A percentile compares a stretch with the other conserved stretches of the same genome.
Evolutionary conservation across 371 early-diverging fungal genomes (phyloP).

Genomic region (Ordospora pajunii): DNA sequence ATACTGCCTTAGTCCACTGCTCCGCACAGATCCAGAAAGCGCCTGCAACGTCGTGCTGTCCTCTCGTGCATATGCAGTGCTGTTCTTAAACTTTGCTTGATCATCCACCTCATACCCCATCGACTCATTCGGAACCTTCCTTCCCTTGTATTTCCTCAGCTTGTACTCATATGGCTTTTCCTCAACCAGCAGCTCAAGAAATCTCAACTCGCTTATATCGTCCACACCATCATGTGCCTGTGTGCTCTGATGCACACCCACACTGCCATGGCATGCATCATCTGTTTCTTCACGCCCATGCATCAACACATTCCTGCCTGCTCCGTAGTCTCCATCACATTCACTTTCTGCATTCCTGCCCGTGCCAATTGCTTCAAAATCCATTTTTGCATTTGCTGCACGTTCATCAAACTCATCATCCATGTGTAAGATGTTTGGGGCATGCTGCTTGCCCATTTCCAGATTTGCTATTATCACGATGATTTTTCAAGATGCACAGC

Average conservation of each 20-base stretch:
- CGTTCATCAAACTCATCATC: neutral
- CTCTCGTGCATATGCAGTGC: constrained; percentile 22
- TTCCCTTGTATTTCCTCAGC: constrained; percentile 50
- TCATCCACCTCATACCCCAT: constrained; percentile 57
- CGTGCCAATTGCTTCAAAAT: too few species aligned
- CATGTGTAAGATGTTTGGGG: constrained; percentile 2
- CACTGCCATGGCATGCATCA: too few species aligned
- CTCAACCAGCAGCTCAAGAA: constrained; percentile 44
- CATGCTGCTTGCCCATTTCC: neutral
- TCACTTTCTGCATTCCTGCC: too few species aligned
- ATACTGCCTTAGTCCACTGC: constrained; percentile 34
- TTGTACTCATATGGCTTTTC: constrained; percentile 56
- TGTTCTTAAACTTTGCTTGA: constrained; percentile 52
- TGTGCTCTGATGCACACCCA: too few species aligned
- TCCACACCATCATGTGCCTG: too few species aligned
- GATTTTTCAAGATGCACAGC: neutral
- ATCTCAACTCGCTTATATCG: neutral
- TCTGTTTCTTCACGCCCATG: too few species aligned
- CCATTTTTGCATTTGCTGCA: neutral
- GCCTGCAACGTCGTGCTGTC: constrained; percentile 34
- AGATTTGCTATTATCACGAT: neutral
- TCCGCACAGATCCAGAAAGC: constrained; percentile 25
- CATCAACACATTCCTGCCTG: too few species aligned
- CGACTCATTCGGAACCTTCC: constrained; percentile 47
- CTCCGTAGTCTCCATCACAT: too few species aligned